Evolutionary conservation across 139 green algal genomes (phyloP).

Genomic region (Coelastrella sp.): DNA sequence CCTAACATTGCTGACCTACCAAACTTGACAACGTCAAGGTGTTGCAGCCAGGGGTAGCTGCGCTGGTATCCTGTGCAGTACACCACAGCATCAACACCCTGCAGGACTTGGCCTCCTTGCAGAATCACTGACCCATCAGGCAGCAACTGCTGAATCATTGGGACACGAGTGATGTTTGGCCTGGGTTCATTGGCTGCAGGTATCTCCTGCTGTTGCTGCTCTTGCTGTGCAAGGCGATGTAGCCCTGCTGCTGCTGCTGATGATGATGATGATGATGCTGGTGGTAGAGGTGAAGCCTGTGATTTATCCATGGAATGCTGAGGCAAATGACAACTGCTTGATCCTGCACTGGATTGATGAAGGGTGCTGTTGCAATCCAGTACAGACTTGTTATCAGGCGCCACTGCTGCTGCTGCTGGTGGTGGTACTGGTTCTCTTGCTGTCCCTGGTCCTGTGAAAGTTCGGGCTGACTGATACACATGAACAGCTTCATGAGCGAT

Average conservation of each 20-base stretch:
- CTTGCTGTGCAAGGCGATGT: background rate
- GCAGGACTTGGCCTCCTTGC: conserved; percentile 48
- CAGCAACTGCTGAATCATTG: conserved; percentile 46
- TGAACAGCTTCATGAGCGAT: background rate
- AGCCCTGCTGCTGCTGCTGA: background rate
- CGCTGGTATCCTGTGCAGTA: conserved; percentile 75
- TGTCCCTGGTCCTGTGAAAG: conserved; percentile 26
- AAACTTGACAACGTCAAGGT: conserved; percentile 39
- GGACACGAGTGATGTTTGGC: conserved; percentile 20
- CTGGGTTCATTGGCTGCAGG: conserved; percentile 10
- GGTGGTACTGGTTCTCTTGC: conserved; percentile 17
- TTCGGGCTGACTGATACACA: conserved; percentile 27
- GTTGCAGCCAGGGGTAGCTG: conserved; percentile 65
- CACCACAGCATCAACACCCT: conserved; percentile 60
- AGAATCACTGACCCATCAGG: conserved; percentile 50
- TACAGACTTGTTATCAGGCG: too few species aligned
- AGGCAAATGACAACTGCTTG: too few species aligned
- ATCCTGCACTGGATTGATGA: too few species aligned
- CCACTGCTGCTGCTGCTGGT: conserved; percentile 24
- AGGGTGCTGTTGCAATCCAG: too few species aligned
- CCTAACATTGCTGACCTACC: too few species aligned
- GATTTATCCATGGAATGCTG: too few species aligned
- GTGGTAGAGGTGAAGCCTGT: too few species aligned
- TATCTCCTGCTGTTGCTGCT: conserved; percentile 26
- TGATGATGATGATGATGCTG: background rate